Base-by-base conservation (phyloP, 805 yeast species). In the Metschnikowia proteae region DNA sequence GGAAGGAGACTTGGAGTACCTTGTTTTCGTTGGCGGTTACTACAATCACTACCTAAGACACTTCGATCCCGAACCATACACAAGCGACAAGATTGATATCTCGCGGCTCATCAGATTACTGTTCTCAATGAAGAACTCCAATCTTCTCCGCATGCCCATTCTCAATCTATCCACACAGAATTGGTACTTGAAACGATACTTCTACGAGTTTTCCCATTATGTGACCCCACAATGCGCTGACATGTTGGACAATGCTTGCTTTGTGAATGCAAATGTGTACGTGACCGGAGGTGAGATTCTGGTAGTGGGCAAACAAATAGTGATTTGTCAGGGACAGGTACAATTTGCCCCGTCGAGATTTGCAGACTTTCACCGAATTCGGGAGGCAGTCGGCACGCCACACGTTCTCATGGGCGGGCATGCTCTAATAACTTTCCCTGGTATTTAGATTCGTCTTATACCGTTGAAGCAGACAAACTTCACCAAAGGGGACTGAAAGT, bases 11-110 rank as follows among this genome's bases (percentile, higher is more conserved):
- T 55, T 62, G 22, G 72, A 67, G 42, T 67, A 64, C 46, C 58
- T 71, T 9, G 61, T 71, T 22, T 70, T 73, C 40, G 39, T 70
- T 27, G 78, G 76, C 6, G 78, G 78, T 1, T 65, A 68, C 50
- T 49, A 60, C 35, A 68, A 71, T 43, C 73, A 71, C 48, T 69
- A 58, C 52, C 57, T 73, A 26, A 57, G 74, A 27, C 60, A 59
- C 38, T 65, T 59, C 47, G 74, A 71, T 39, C 45, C 48, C 9
- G 48, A 25, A 9, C 68, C 68, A 0, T 70, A 69, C 46, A 27
- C 52, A n/a, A 59, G 68, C 37, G 66, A 64, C 37, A 65, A 66
- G 40, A 62, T 65, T 43, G 76, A 73, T 52, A 61, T 72, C 4
- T 55, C 71, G 6, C 55, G 70, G 31, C 55, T 71, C 29, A 51